Evolutionary conservation across 179 eudicot genomes (phyloP).

Genomic region (Corrigiola litoralis): DNA sequence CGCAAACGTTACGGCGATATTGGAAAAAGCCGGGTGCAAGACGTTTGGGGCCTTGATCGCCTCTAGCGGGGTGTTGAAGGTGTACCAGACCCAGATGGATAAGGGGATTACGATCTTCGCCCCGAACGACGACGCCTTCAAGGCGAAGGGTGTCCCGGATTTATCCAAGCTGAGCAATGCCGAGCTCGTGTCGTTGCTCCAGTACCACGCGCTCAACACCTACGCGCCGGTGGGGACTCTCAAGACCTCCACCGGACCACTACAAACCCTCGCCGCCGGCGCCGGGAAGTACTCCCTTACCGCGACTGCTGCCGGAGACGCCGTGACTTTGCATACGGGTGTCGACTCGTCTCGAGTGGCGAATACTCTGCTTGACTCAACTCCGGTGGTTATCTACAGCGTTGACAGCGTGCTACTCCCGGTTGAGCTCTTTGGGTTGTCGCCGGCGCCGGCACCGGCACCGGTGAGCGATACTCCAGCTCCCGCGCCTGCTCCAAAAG

Average conservation of each 20-base stretch:
- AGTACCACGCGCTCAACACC: constrained; percentile 53
- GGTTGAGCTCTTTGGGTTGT: constrained; percentile 44
- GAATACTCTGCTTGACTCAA: constrained; percentile 45
- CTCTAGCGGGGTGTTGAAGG: constrained; percentile 43
- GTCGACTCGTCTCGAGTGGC: constrained; percentile 58
- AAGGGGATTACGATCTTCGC: constrained; percentile 75
- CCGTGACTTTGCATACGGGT: constrained; percentile 57
- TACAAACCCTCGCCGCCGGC: constrained; percentile 56
- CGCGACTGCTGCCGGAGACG: constrained; percentile 54
- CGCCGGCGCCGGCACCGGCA: constrained; percentile 57
- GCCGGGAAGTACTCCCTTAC: constrained; percentile 53
- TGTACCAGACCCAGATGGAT: constrained; percentile 34
- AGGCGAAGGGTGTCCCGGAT: constrained; percentile 52
- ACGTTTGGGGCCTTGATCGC: constrained; percentile 43
- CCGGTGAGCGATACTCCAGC: constrained; percentile 42
- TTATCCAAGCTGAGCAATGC: constrained; percentile 49
- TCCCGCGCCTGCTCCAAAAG: constrained; percentile 28
- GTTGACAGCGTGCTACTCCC: constrained; percentile 69
- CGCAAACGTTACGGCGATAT: constrained; percentile 42
- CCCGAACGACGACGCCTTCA: constrained; percentile 71
- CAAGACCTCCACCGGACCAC: constrained; percentile 37
- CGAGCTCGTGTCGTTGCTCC: constrained; percentile 53
- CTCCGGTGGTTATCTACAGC: constrained; percentile 64
- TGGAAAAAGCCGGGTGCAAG: constrained; percentile 74
- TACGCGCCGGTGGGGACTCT: constrained; percentile 66